phyloP scores from a whole-genome alignment of 164 flowering plant species.

The Tetracentron sinense region DNA sequence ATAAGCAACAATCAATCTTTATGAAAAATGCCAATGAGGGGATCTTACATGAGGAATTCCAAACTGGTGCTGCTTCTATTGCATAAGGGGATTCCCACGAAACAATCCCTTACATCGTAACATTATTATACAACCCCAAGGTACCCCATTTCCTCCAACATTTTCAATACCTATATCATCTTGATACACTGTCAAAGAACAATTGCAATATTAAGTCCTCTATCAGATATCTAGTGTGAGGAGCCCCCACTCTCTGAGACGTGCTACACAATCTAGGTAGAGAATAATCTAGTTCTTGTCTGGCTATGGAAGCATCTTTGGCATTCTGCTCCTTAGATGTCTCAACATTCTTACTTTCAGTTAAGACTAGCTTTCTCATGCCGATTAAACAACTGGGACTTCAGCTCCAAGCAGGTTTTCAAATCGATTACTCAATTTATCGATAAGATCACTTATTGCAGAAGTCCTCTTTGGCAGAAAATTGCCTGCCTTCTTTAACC shows the following conservation, averaged over 20 bases:
- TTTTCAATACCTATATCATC: too few species aligned
- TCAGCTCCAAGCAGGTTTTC: slow-evolving; percentile 53
- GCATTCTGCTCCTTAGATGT: slow-evolving; percentile 20
- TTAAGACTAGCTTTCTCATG: slow-evolving; percentile 6
- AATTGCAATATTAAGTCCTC: too few species aligned
- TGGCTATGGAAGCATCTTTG: slow-evolving; percentile 9
- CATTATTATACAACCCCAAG: too few species aligned
- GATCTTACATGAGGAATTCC: neutral
- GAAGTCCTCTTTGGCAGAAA: slow-evolving; percentile 31
- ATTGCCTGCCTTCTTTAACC: slow-evolving; percentile 32
- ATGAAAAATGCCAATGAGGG: neutral
- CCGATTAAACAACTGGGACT: slow-evolving; percentile 36
- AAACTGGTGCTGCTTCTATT: neutral
- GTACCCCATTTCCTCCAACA: too few species aligned
- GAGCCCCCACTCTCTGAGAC: slow-evolving; percentile 19
- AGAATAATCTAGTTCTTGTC: slow-evolving; percentile 15
- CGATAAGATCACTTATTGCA: slow-evolving; percentile 54
- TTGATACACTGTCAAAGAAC: too few species aligned
- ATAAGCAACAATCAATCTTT: neutral
- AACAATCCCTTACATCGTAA: neutral
- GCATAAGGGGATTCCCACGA: neutral
- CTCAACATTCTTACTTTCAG: slow-evolving; percentile 22
- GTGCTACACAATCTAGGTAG: slow-evolving; percentile 24
- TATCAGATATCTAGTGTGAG: too few species aligned
- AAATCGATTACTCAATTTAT: slow-evolving; percentile 79